phyloP scores from a whole-genome alignment of 768 basidiomycete species.

The Podaxis sp. region DNA sequence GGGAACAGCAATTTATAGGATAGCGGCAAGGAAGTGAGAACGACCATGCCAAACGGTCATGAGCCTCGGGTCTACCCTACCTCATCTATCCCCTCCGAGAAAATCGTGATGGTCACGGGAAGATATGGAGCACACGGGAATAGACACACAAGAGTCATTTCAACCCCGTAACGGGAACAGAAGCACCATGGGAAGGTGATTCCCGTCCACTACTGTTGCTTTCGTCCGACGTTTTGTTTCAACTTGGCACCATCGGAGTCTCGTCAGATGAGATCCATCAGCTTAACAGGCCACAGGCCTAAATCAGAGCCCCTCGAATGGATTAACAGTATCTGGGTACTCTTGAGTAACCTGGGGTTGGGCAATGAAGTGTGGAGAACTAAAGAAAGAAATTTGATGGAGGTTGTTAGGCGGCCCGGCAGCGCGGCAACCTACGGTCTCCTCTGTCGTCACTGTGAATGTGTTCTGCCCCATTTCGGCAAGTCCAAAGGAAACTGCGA shows the following conservation, averaged over 20 bases:
- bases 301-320: neutral
- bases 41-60: neutral
- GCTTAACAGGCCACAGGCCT: neutral
- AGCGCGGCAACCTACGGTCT: neutral
- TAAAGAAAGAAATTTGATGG: neutral
- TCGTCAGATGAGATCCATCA: neutral
- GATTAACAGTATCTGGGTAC: neutral
- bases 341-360: neutral
- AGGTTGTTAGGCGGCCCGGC: neutral
- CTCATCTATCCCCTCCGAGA: conserved; percentile 12
- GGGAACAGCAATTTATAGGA: conserved; percentile 8
- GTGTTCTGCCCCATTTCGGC: neutral
- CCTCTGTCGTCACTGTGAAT: neutral
- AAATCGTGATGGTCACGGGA: conserved; percentile 6
- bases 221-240: neutral
- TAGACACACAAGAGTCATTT: neutral
- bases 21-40: conserved; percentile 2
- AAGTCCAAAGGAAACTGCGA: neutral
- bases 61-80: neutral
- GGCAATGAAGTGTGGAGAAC: neutral
- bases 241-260: neutral
- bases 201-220: neutral
- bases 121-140: neutral
- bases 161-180: neutral
- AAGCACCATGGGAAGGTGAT: neutral